Percentiles rank a stretch among this genome's conserved stretches.
Evolutionary conservation across 306 rosid species (phyloP).

Genomic region (Hylodesmum podocarpum): DNA sequence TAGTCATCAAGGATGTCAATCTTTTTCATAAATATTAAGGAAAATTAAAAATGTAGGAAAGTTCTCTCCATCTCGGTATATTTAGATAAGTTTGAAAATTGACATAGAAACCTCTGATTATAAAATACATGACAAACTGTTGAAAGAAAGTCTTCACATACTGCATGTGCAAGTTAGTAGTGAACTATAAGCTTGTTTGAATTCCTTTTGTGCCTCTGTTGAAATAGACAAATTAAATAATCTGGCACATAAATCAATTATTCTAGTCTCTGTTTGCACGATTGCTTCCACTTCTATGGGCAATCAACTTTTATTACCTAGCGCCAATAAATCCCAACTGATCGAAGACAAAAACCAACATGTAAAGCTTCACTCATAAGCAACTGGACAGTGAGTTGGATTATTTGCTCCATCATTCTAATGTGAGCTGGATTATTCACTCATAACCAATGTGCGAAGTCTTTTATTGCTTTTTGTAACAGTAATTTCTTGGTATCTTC

Average conservation of each 20-base stretch:
- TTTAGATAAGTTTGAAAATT: background rate
- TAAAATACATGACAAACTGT: background rate
- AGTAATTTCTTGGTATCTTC: background rate
- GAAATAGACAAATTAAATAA: background rate
- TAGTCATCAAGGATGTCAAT: background rate
- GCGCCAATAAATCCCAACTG: background rate
- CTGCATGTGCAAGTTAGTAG: background rate
- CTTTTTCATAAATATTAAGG: background rate
- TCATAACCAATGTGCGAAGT: too few relatives aligned
- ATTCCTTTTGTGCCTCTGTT: background rate
- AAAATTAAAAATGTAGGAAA: background rate
- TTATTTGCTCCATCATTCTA: conserved; percentile 5
- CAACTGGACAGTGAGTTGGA: background rate
- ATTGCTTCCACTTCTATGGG: background rate
- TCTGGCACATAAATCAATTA: background rate
- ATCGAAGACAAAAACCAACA: background rate
- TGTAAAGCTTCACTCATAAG: background rate
- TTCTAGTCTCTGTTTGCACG: background rate
- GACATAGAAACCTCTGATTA: background rate
- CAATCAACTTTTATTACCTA: background rate
- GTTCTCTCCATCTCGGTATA: background rate
- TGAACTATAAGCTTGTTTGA: background rate
- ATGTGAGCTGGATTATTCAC: too few relatives aligned
- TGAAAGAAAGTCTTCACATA: background rate
- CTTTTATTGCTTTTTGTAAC: background rate